Base-by-base conservation (phyloP, 345 rosid species). In the Gossypium raimondii region DNA sequence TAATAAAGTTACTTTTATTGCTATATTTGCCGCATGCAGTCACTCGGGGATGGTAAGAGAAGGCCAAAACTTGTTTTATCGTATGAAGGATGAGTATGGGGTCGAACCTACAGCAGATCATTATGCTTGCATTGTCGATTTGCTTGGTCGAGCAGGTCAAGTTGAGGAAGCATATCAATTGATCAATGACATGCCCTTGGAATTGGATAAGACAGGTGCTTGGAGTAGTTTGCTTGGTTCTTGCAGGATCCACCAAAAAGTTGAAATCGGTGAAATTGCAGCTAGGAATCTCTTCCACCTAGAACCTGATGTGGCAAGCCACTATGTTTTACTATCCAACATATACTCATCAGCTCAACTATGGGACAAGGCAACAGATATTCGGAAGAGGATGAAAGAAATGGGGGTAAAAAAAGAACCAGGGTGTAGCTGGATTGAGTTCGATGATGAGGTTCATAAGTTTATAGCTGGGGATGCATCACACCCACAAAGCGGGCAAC, bases 211-310 rank as follows among this genome's bases (percentile, higher is more conserved):
- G 78, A 72, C 82, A 11, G 89, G 84, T 73, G 91, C 96, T 11
- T 92, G 94, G 98, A 91, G 99, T 84, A 88, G 96, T 77, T 82
- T 94, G 88, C 91, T 94, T 9, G 99, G 97, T 51, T 93, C 93
- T 52, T 88, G 92, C 75, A 78, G 92, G 58, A 78, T 85, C 61
- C 89, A 92, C 82, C 85, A 81, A 48, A 88, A 92, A 57, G 81
- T 90, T 50, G 88, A 90, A 82, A 84, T 92, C 22, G 97, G 95
- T 75, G 97, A 94, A 86, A 82, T 85, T 4, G 89, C 86, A 41
- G 97, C 94, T 47, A 75, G 34, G 58, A 87, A 88, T 78, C 91
- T 94, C 78, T 74, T 94, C 48, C 77, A 44, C 17, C 74, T 89
- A 73, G 92, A 94, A 78, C 98, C 98, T 6, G 74, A 84, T 58